Evolutionary conservation across 2,329 filamentous ascomycete genomes (phyloP).

Genomic region (Penicillium sclerotigenum): DNA sequence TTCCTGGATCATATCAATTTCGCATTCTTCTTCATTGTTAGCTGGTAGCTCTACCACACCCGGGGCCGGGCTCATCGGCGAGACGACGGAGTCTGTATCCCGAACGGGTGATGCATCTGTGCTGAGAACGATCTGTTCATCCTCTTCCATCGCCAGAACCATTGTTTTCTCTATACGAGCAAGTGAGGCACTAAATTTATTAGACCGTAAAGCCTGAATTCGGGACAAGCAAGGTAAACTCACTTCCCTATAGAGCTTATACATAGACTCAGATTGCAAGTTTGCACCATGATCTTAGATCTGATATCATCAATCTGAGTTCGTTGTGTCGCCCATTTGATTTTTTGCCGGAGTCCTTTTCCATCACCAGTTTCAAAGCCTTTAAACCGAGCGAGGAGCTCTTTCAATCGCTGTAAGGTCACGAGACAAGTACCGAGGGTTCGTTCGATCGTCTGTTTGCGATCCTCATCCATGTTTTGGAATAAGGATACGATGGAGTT

Average conservation of each 20-base stretch:
- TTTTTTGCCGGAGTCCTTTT: slow-evolving; percentile 26
- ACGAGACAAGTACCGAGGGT: slow-evolving; percentile 24
- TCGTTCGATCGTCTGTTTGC: slow-evolving; percentile 23
- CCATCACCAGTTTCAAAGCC: slow-evolving; percentile 23
- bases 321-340: slow-evolving; percentile 30
- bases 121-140: slow-evolving; percentile 12
- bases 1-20: background rate
- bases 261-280: slow-evolving; percentile 30
- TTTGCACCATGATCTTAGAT: slow-evolving; percentile 30
- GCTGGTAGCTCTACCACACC: background rate
- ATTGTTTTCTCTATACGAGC: slow-evolving; percentile 23
- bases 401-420: slow-evolving; percentile 25
- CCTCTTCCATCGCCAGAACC: slow-evolving; percentile 21
- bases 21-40: slow-evolving; percentile 1
- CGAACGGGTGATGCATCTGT: slow-evolving; percentile 1
- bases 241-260: slow-evolving; percentile 30
- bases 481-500: slow-evolving; percentile 24
- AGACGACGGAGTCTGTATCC: slow-evolving; percentile 6
- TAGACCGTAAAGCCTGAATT: background rate
- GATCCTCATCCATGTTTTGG: slow-evolving; percentile 21
- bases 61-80: slow-evolving; percentile 2
- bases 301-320: slow-evolving; percentile 27
- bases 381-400: slow-evolving; percentile 23
- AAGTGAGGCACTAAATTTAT: slow-evolving; percentile 22
- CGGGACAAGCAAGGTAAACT: slow-evolving; percentile 1